phyloP scores from a whole-genome alignment of 2,329 filamentous ascomycete genomes.

The Calonectria pseudoreteaudii region DNA sequence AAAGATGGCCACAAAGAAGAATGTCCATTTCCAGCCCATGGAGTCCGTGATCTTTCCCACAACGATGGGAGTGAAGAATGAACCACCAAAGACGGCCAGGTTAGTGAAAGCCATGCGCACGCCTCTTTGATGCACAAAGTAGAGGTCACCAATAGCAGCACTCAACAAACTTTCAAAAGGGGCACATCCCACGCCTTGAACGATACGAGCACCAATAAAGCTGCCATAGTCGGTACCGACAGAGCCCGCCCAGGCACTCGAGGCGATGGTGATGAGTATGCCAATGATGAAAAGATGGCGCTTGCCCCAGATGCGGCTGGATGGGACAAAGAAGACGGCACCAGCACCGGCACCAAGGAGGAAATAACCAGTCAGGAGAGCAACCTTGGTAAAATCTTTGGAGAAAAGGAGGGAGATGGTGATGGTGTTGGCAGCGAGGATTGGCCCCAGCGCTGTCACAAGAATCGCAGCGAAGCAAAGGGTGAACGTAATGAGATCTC shows the following conservation, averaged over 20 bases:
- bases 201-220: slow-evolving; percentile 81
- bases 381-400: slow-evolving; percentile 78
- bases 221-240: slow-evolving; percentile 76
- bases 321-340: slow-evolving; percentile 88
- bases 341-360: slow-evolving; percentile 85
- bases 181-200: slow-evolving; percentile 88
- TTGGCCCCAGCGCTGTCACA: slow-evolving; percentile 84
- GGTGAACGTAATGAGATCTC: slow-evolving; percentile 82
- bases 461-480: slow-evolving; percentile 86
- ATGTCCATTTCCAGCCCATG: slow-evolving; percentile 88
- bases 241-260: slow-evolving; percentile 82
- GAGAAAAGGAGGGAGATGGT: slow-evolving; percentile 77
- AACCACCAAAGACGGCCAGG: slow-evolving; percentile 67
- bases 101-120: slow-evolving; percentile 86
- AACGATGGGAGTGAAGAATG: slow-evolving; percentile 83
- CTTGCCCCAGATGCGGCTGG: slow-evolving; percentile 92
- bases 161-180: slow-evolving; percentile 94
- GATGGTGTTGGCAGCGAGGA: slow-evolving; percentile 89
- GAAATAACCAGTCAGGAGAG: slow-evolving; percentile 88
- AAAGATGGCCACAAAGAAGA: slow-evolving; percentile 91
- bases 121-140: slow-evolving; percentile 87
- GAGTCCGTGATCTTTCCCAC: slow-evolving; percentile 85
- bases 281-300: slow-evolving; percentile 88
- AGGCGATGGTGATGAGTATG: slow-evolving; percentile 77
- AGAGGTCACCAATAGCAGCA: slow-evolving; percentile 88